These are phyloP conservation scores for Gonium pectorale DNA, from an alignment of 139 green algal species.

Conservation along the genomic window DNA sequence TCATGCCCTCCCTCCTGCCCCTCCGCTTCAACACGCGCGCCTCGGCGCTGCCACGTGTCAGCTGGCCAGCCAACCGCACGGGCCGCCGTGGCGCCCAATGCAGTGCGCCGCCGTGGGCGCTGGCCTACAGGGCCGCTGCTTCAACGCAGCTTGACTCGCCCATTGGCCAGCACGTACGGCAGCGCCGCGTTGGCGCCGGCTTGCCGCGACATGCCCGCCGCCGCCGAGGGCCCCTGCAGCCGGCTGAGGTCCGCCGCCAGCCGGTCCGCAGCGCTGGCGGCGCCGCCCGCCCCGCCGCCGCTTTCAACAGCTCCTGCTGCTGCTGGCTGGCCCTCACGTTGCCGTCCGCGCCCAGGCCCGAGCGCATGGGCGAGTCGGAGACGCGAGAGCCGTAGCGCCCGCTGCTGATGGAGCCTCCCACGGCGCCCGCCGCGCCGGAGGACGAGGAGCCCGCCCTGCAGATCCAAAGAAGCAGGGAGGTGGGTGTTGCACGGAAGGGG, in stretches of 20 bases:
- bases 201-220: neutral
- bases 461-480: too few species aligned
- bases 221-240: slow-evolving; percentile 27
- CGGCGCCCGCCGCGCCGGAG: neutral
- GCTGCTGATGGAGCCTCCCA: neutral
- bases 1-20: too few species aligned
- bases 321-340: neutral
- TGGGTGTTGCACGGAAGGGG: too few species aligned
- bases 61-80: too few species aligned
- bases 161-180: slow-evolving; percentile 50
- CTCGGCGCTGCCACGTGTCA: too few species aligned
- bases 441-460: too few species aligned
- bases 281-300: neutral
- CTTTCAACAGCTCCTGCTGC: slow-evolving; percentile 17
- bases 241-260: slow-evolving; percentile 33
- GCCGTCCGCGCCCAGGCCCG: neutral
- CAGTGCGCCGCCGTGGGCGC: neutral
- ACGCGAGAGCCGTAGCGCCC: slow-evolving; percentile 32
- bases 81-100: neutral
- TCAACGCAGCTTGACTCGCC: slow-evolving; percentile 36
- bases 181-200: slow-evolving; percentile 27
- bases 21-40: too few species aligned
- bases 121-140: neutral
- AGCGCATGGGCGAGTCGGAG: slow-evolving; percentile 25
- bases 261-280: slow-evolving; percentile 14